Evolutionary conservation across 305 asterid genomes (phyloP).

Genomic region (Andrographis paniculata): DNA sequence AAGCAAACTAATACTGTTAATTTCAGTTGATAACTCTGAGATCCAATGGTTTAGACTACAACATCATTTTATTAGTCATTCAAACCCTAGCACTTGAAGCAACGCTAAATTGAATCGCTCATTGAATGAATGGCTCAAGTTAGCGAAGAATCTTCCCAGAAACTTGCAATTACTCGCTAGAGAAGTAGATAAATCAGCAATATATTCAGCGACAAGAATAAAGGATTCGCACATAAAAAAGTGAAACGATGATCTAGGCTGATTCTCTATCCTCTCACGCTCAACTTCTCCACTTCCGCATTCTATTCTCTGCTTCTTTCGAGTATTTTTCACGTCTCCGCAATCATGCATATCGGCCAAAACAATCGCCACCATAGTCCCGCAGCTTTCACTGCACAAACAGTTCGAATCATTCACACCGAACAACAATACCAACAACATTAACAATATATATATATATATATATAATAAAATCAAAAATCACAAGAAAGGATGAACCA

Average conservation of each 20-base stretch:
- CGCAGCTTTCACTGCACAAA: conserved; percentile 27
- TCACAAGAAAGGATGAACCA: conserved; percentile 23
- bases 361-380: conserved; percentile 28
- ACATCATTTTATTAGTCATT: no score
- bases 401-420: conserved; percentile 1
- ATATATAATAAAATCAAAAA: not conserved
- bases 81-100: no score
- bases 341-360: conserved; percentile 33
- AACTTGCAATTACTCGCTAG: no score
- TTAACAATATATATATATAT: not conserved
- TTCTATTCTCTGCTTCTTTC: conserved; percentile 26
- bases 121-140: no score
- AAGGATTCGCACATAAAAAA: conserved; percentile 33
- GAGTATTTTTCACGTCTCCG: conserved; percentile 11
- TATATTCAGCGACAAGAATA: not conserved
- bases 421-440: not conserved
- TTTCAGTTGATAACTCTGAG: not conserved
- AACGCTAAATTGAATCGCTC: no score
- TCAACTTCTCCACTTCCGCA: conserved; percentile 7
- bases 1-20: not conserved
- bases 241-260: conserved; percentile 53
- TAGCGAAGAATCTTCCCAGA: no score
- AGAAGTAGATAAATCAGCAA: conserved; percentile 4
- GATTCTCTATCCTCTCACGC: conserved; percentile 23
- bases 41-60: no score